Evolutionary conservation across 2,329 filamentous ascomycete species (phyloP), one percentile per base, ranked within the genome.

Genomic region (Acrocalymma vagum): DNA sequence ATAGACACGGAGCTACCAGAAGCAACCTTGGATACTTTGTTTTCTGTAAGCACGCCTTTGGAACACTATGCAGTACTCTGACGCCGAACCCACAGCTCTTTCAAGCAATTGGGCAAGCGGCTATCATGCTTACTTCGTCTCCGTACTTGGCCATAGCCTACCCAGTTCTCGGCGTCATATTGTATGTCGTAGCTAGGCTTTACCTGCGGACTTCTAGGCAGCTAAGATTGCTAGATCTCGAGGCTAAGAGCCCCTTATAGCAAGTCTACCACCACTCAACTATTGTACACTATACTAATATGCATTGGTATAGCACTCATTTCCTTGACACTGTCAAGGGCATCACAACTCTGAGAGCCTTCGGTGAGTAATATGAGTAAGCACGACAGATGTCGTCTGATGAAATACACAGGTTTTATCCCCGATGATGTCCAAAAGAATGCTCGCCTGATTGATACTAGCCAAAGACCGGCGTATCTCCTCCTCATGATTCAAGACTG

Each of bases 141-240:
- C 20, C 29, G 9, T 72, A 66, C 23, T 56, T 67, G 3, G 70
- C 63, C 1, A 53, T 63, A 4, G 38, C 53, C 1, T 56, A 69
- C 25, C 72, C 72, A 1, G 44, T 70, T 20, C 45, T 72, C 6
- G 29, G 63, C 15, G 43, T 51, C 3, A 41, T 63, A 0, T 42
- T 75, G 20, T 75, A 68, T 40, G 29, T 62, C 25, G 57, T 77
- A 5, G 69, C 73, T 37, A 60, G 48, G 18, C 64, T 70, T 48
- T 78, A 78, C 42, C 63, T 77, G 5, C 65, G 67, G 4, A 75
- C 73, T 9, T 72, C 72, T 6, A 60, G 74, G 2, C 73, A 75
- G 45, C 34, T 78, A 3, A 68, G 79, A 32, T 62, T 78, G 9
- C 57, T 81, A 3, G 78, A 81, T 48, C 69, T 80, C 0, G 78